Evolutionary conservation across 2,329 filamentous ascomycete species (phyloP).

Genomic region (Botrytis paeoniae): DNA sequence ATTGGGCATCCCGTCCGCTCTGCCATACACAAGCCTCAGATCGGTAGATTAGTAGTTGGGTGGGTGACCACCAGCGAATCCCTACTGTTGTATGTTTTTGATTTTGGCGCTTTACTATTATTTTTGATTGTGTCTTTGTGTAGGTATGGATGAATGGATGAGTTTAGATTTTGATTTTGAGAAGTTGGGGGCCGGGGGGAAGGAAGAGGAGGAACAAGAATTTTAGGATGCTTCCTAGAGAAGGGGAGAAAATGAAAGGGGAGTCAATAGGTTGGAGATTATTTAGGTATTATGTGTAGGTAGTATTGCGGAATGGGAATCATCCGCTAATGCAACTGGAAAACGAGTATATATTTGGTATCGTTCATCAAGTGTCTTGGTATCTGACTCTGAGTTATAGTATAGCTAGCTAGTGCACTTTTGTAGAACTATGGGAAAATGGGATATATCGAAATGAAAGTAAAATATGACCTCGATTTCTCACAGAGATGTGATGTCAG

Average conservation of each 20-base stretch:
- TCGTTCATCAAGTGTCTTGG: no score
- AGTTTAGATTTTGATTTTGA: neutral
- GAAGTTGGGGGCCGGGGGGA: neutral
- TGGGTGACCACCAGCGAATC: neutral
- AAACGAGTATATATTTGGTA: neutral
- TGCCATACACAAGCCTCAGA: neutral
- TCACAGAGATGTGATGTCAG: no score
- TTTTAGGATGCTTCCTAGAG: neutral
- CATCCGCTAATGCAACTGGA: neutral
- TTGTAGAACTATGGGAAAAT: neutral
- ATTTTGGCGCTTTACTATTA: neutral
- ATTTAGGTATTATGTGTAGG: no score
- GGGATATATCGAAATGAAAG: no score
- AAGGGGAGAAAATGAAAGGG: no score
- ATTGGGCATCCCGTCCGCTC: neutral
- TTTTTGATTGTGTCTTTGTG: accelerated
- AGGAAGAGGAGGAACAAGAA: no score
- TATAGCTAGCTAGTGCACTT: neutral
- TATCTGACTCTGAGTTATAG: no score
- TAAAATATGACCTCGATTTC: no score
- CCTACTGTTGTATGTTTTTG: neutral
- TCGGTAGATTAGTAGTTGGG: neutral
- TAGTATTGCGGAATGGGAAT: no score
- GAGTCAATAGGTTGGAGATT: neutral
- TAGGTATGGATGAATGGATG: neutral